Conservation (phyloP, 2,329 filamentous ascomycete genomes). For the Verticillium longisporum region DNA sequence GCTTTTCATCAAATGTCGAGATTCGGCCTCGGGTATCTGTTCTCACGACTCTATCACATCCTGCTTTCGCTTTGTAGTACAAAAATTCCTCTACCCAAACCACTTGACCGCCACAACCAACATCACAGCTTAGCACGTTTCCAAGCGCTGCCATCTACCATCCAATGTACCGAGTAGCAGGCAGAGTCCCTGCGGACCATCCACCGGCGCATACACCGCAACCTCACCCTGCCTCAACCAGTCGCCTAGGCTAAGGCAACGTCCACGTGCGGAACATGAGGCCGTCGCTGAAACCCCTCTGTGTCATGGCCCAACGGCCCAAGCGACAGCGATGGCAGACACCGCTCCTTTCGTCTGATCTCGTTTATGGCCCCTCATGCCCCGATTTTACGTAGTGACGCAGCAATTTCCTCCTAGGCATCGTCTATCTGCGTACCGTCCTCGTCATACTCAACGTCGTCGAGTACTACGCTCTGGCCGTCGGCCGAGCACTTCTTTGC, state of each 20-base stretch:
- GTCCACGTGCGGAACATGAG: background rate
- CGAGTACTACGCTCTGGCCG: background rate
- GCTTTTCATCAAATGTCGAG: background rate
- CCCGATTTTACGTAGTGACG: background rate
- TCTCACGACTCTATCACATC: background rate
- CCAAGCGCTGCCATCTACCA: background rate
- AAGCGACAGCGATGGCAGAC: background rate
- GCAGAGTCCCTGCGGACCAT: background rate
- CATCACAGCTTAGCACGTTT: background rate
- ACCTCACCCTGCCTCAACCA: background rate
- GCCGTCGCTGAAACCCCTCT: background rate
- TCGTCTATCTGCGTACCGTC: slow-evolving; percentile 2
- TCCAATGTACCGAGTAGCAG: background rate
- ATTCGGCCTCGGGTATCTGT: background rate
- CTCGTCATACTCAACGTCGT: slow-evolving; percentile 4
- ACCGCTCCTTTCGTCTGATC: background rate
- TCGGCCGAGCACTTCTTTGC: slow-evolving; percentile 8
- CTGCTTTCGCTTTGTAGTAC: background rate
- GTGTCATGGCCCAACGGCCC: background rate
- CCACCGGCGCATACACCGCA: background rate
- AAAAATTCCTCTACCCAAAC: background rate
- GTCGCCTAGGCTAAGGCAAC: background rate
- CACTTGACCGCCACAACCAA: background rate
- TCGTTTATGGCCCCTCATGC: background rate
- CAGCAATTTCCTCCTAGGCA: background rate